These are phyloP conservation scores for Monilinia fructigena DNA, from an alignment of 2,329 filamentous ascomycete genomes.

Conservation along the genomic window DNA sequence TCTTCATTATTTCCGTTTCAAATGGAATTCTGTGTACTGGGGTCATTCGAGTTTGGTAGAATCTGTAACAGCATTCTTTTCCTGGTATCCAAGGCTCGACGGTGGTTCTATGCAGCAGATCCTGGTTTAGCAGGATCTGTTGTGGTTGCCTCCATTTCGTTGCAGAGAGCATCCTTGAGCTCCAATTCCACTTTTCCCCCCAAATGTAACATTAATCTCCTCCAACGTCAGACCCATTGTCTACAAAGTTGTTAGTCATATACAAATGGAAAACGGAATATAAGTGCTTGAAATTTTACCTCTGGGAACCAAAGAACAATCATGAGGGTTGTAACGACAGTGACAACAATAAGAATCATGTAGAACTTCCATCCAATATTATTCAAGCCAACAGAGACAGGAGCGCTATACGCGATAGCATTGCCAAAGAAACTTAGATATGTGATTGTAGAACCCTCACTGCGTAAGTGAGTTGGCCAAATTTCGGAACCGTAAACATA, in stretches of 20 bases:
- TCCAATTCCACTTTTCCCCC: constrained; percentile 35
- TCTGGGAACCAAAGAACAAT: constrained; percentile 38
- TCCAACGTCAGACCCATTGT: constrained; percentile 39
- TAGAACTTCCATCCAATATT: constrained; percentile 41
- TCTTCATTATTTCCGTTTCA: neutral
- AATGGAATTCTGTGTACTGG: neutral
- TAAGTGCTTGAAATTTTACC: constrained; percentile 12
- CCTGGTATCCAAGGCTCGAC: too few species aligned
- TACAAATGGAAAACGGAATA: neutral
- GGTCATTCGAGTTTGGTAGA: neutral
- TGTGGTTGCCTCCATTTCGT: neutral
- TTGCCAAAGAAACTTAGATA: constrained; percentile 16
- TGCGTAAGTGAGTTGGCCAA: constrained; percentile 41
- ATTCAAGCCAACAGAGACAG: constrained; percentile 24
- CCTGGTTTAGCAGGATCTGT: neutral
- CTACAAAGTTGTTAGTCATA: constrained; percentile 1
- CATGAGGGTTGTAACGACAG: constrained; percentile 31
- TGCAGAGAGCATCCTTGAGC: constrained; percentile 16
- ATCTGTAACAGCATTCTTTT: neutral
- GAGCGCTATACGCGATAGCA: constrained; percentile 14
- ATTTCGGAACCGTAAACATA: constrained; percentile 42
- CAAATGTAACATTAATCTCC: constrained; percentile 40
- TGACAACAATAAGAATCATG: constrained; percentile 37
- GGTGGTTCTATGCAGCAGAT: neutral
- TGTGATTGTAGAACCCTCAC: constrained; percentile 23